phyloP scores from a whole-genome alignment of 306 rosid genomes.

The Casuarina equisetifolia region DNA sequence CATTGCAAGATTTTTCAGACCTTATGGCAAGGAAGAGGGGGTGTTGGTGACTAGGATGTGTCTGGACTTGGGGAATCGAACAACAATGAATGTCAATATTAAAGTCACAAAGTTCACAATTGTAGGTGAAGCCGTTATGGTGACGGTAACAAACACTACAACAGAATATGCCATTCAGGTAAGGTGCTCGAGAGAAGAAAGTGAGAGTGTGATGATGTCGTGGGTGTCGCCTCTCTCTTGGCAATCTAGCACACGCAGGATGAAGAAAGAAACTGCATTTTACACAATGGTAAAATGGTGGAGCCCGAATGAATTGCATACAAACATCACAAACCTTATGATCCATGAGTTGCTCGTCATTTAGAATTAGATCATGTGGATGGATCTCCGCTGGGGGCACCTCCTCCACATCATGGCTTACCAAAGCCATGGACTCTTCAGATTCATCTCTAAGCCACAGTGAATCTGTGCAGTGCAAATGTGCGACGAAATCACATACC shows the following conservation, averaged over 20 bases:
- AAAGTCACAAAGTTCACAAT: background rate
- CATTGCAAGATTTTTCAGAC: no score
- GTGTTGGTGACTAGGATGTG: no score
- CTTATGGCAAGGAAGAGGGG: no score
- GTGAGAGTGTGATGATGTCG: background rate
- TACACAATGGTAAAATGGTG: background rate
- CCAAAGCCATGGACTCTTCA: no score
- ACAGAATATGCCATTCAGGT: background rate
- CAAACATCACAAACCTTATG: background rate
- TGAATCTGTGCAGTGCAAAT: no score
- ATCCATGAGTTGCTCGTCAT: background rate
- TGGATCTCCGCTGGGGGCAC: no score
- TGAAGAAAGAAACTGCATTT: background rate
- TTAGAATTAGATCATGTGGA: background rate
- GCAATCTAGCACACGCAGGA: background rate
- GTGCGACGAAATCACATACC: no score
- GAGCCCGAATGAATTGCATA: background rate
- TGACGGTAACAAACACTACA: background rate
- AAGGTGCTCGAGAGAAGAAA: background rate
- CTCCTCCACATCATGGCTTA: no score
- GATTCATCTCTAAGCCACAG: no score
- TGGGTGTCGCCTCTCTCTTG: background rate
- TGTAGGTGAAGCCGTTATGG: background rate
- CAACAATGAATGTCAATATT: background rate
- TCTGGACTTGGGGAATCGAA: no score